A percentile compares a stretch with the other conserved stretches of the same genome.
Evolutionary conservation across 2,329 filamentous ascomycete species (phyloP).

Genomic region (Ophiocordyceps unilateralis): DNA sequence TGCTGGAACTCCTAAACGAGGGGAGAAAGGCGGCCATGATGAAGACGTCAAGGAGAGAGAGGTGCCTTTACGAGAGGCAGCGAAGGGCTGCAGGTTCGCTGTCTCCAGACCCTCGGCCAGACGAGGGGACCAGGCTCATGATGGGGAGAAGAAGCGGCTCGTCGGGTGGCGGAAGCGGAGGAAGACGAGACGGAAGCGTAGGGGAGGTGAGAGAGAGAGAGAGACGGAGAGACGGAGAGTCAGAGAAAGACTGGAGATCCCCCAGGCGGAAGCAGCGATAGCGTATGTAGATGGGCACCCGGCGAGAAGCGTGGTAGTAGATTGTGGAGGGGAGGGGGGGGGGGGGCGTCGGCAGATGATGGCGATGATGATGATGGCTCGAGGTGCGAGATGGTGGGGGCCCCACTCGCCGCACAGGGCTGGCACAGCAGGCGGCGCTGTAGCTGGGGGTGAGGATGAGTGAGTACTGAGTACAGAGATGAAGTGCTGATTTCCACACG

Average conservation of each 20-base stretch:
- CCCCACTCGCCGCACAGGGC: background rate
- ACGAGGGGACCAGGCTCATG: slow-evolving; percentile 11
- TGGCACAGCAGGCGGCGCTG: background rate
- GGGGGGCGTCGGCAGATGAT: background rate
- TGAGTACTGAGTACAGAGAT: no score
- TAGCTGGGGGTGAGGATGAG: no score
- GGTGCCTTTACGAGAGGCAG: slow-evolving; percentile 2
- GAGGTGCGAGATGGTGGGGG: background rate
- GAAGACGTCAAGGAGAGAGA: background rate
- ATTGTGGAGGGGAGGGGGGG: no score
- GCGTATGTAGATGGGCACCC: no score
- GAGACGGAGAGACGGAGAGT: no score
- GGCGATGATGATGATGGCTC: background rate
- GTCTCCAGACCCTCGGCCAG: slow-evolving; percentile 17
- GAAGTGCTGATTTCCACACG: background rate
- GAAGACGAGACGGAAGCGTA: background rate
- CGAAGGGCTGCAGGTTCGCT: slow-evolving; percentile 9
- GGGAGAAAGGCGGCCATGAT: slow-evolving; percentile 57
- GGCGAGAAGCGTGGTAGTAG: no score
- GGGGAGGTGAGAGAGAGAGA: no score
- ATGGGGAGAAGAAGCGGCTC: background rate
- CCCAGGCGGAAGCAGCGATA: no score
- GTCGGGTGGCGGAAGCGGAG: background rate
- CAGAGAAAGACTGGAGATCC: no score
- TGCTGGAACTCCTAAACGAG: slow-evolving; percentile 47